phyloP scores from a whole-genome alignment of 2,329 filamentous ascomycete genomes.

The Aspergillus piperis region DNA sequence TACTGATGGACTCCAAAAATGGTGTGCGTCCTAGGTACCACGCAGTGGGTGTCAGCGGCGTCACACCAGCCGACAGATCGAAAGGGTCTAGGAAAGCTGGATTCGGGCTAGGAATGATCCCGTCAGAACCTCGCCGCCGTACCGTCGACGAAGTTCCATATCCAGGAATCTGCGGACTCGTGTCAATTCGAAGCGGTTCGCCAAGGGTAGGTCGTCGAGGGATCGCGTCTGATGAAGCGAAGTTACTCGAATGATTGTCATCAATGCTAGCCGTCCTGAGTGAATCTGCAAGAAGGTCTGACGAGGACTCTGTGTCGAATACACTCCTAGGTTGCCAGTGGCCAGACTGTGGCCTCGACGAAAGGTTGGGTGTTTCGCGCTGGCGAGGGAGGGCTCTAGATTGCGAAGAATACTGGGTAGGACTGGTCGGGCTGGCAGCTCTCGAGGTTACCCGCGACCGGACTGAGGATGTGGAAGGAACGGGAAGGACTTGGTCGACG shows the following conservation, averaged over 20 bases:
- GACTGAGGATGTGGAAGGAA: conserved; percentile 39
- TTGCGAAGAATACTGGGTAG: conserved; percentile 28
- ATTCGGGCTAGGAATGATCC: conserved; percentile 60
- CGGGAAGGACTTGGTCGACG: conserved; percentile 47
- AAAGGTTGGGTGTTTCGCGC: conserved; percentile 24
- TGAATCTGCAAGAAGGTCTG: conserved; percentile 8
- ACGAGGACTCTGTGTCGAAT: conserved; percentile 9
- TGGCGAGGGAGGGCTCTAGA: conserved; percentile 31
- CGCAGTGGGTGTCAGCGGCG: conserved; percentile 66
- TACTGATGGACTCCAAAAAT: conserved; percentile 45
- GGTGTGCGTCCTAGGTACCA: conserved; percentile 60
- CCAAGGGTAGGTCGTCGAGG: conserved; percentile 68
- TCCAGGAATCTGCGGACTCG: conserved; percentile 51
- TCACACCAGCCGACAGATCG: conserved; percentile 47
- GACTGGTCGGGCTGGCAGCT: conserved; percentile 38
- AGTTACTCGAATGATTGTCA: conserved; percentile 5
- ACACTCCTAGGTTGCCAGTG: conserved; percentile 23
- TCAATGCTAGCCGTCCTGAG: conserved; percentile 10
- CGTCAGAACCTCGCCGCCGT: conserved; percentile 69
- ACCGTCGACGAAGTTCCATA: conserved; percentile 61
- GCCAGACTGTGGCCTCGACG: conserved; percentile 15
- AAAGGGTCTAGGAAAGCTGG: conserved; percentile 44
- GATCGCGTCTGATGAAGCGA: conserved; percentile 31
- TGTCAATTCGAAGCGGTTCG: conserved; percentile 66
- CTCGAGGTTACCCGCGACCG: conserved; percentile 38